A percentile compares a stretch with the other conserved stretches of the same genome.
Conservation (phyloP, 78 protist species). For the Isochrysis galbana region DNA sequence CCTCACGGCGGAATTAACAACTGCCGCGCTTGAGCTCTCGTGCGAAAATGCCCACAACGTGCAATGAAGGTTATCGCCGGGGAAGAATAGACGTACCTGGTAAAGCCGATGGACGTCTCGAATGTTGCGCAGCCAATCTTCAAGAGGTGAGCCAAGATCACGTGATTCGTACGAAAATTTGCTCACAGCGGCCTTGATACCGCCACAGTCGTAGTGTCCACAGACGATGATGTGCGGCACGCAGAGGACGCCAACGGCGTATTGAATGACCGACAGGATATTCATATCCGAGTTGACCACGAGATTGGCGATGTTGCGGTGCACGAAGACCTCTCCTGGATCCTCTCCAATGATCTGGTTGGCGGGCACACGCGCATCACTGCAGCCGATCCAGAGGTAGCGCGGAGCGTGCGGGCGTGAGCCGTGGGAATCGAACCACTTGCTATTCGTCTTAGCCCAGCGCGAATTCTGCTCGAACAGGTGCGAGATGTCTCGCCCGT, state of each 20-base stretch:
- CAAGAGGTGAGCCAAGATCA: slow-evolving; percentile 63
- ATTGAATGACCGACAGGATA: slow-evolving; percentile 72
- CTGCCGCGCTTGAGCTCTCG: too few species aligned
- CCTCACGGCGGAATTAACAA: too few species aligned
- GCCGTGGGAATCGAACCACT: slow-evolving; percentile 58
- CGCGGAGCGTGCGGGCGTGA: slow-evolving; percentile 66
- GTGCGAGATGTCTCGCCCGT: background rate
- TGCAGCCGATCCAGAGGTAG: slow-evolving; percentile 88
- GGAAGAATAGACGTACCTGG: too few species aligned
- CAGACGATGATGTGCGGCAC: slow-evolving; percentile 84
- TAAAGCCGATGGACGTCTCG: too few species aligned
- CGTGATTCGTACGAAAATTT: background rate
- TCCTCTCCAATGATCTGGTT: slow-evolving; percentile 64
- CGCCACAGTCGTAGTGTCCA: slow-evolving; percentile 92
- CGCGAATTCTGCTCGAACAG: background rate
- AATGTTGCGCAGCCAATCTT: slow-evolving; percentile 83
- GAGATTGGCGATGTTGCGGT: slow-evolving; percentile 87
- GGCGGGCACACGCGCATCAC: slow-evolving; percentile 91
- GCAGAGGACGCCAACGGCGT: slow-evolving; percentile 79
- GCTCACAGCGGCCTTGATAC: slow-evolving; percentile 58
- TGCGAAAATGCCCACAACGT: too few species aligned
- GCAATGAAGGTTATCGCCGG: too few species aligned
- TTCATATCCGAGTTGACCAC: slow-evolving; percentile 79
- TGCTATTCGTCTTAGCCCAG: slow-evolving; percentile 45
- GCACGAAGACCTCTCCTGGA: slow-evolving; percentile 85